These are phyloP conservation scores for Penicillium paradoxum DNA, from an alignment of 495 filamentous ascomycete genomes.

Conservation along the genomic window DNA sequence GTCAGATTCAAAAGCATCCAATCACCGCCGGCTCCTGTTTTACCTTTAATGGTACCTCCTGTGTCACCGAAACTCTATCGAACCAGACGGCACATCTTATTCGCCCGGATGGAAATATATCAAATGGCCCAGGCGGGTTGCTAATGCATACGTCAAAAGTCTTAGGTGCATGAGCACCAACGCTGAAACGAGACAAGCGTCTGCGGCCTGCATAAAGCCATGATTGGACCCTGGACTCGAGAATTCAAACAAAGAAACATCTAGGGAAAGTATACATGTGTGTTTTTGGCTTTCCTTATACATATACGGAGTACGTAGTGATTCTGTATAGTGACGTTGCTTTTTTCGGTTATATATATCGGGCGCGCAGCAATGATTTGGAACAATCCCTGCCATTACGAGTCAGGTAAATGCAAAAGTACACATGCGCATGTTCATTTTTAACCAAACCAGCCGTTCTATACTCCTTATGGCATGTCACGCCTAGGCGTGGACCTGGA, in stretches of 20 bases:
- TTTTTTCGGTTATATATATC: too few species aligned
- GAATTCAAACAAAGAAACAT: too few species aligned
- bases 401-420: background rate
- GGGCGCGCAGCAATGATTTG: too few species aligned
- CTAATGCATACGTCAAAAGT: constrained; percentile 4
- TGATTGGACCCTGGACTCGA: background rate
- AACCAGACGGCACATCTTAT: background rate
- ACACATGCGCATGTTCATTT: background rate
- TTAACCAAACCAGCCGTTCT: background rate
- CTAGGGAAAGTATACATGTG: too few species aligned
- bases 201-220: constrained; percentile 11
- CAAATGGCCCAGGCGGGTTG: constrained; percentile 10
- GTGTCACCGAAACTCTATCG: constrained; percentile 17
- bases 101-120: background rate
- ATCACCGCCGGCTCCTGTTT: background rate
- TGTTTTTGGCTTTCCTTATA: background rate
- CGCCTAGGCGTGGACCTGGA: background rate
- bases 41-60: constrained; percentile 8
- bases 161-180: constrained; percentile 6
- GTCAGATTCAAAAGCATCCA: constrained; percentile 2
- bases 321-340: too few species aligned
- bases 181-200: background rate
- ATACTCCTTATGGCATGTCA: background rate
- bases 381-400: background rate
- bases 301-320: too few species aligned